Evolutionary conservation across 1,284 basidiomycete genomes (phyloP).

Genomic region (Cerioporus squamosus): DNA sequence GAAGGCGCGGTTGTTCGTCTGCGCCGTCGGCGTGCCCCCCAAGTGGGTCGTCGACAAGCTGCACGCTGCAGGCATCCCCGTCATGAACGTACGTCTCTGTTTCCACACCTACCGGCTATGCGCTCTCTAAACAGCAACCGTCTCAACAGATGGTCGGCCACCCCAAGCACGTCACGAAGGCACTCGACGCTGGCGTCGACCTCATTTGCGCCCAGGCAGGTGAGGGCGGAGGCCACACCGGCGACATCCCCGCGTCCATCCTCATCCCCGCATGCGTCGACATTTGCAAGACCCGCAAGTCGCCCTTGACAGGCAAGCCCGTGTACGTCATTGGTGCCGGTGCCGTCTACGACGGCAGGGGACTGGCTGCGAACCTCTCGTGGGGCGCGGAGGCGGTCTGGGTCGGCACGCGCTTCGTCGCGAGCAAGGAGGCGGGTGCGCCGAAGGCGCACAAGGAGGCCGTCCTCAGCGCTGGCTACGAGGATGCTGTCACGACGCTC

Average conservation of each 20-base stretch:
- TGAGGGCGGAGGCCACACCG: slow-evolving; percentile 87
- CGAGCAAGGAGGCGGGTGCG: slow-evolving; percentile 78
- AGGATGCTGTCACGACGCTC: slow-evolving; percentile 77
- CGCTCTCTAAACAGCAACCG: slow-evolving; percentile 30
- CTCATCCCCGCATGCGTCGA: slow-evolving; percentile 90
- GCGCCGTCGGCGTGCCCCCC: slow-evolving; percentile 85
- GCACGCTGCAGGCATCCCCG: slow-evolving; percentile 78
- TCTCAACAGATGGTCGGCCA: slow-evolving; percentile 90
- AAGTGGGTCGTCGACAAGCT: slow-evolving; percentile 76
- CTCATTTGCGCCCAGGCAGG: slow-evolving; percentile 90
- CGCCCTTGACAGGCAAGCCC: slow-evolving; percentile 79
- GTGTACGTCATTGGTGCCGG: slow-evolving; percentile 87
- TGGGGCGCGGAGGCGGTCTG: slow-evolving; percentile 86
- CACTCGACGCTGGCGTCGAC: slow-evolving; percentile 81
- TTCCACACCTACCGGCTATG: not conserved
- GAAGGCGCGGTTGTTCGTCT: slow-evolving; percentile 83
- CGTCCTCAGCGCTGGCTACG: slow-evolving; percentile 65
- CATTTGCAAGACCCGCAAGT: slow-evolving; percentile 71
- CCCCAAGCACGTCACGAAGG: slow-evolving; percentile 85
- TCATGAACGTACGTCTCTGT: slow-evolving; percentile 71
- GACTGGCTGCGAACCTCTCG: slow-evolving; percentile 83
- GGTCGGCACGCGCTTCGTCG: slow-evolving; percentile 82
- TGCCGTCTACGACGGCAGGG: slow-evolving; percentile 84
- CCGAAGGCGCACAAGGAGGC: slow-evolving; percentile 85
- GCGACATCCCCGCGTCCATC: slow-evolving; percentile 72